A percentile compares a stretch with the other conserved stretches of the same genome.
phyloP scores from a whole-genome alignment of 2,329 filamentous ascomycete genomes.

The Hypoxylon sp. region DNA sequence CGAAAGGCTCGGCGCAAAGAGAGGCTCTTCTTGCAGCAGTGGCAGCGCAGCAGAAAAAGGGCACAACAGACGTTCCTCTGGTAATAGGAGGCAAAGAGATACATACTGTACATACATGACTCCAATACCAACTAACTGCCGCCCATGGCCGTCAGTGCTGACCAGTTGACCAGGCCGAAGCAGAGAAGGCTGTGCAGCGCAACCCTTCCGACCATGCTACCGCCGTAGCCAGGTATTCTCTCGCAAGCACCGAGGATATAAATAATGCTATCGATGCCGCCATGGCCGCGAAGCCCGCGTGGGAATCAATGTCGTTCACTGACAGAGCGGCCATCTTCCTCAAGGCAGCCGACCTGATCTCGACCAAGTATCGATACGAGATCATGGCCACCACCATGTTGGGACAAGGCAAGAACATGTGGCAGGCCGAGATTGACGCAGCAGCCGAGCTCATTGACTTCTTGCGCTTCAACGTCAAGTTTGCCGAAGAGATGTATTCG shows the following conservation, averaged over 20 bases:
- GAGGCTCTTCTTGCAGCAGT: slow-evolving; percentile 78
- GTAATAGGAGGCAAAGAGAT: slow-evolving; percentile 85
- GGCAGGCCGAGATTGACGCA: slow-evolving; percentile 98
- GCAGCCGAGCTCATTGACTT: slow-evolving; percentile 94
- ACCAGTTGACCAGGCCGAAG: slow-evolving; percentile 64
- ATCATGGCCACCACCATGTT: slow-evolving; percentile 96
- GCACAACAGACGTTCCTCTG: slow-evolving; percentile 80
- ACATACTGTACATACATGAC: no score
- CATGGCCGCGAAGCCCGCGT: slow-evolving; percentile 82
- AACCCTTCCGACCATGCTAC: slow-evolving; percentile 84
- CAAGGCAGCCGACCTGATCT: slow-evolving; percentile 91
- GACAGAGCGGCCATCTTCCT: slow-evolving; percentile 94
- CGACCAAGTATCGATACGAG: slow-evolving; percentile 93
- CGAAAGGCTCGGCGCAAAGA: slow-evolving; percentile 81
- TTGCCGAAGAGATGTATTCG: slow-evolving; percentile 88
- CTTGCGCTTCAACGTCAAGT: slow-evolving; percentile 91
- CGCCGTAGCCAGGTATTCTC: slow-evolving; percentile 83
- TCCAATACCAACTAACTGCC: neutral
- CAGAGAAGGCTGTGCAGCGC: slow-evolving; percentile 72
- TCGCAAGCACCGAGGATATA: slow-evolving; percentile 79
- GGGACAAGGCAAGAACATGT: slow-evolving; percentile 97
- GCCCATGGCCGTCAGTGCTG: neutral
- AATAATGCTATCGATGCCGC: slow-evolving; percentile 82
- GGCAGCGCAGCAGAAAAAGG: slow-evolving; percentile 70
- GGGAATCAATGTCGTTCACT: slow-evolving; percentile 86